Evolutionary conservation across 2,329 filamentous ascomycete species (phyloP).

Genomic region (Epichloe sibirici): DNA sequence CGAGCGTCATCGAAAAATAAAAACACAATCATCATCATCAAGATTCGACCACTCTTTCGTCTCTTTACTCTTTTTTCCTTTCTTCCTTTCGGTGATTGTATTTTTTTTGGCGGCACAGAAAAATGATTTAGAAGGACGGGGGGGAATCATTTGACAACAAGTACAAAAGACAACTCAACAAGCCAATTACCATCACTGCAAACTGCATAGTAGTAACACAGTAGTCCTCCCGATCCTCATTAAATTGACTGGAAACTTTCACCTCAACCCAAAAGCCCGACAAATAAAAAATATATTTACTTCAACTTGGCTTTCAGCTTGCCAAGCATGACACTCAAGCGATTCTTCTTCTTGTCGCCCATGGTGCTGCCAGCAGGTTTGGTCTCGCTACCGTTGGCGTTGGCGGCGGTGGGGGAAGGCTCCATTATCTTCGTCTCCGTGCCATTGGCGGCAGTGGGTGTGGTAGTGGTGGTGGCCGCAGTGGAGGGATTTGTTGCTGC

Average conservation of each 20-base stretch:
- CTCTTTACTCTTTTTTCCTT: background rate
- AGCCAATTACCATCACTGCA: conserved; percentile 18
- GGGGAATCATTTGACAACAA: conserved; percentile 28
- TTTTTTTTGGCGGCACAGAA: background rate
- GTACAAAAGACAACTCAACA: conserved; percentile 22
- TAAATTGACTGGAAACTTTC: background rate
- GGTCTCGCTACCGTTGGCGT: conserved; percentile 1
- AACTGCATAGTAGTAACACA: conserved; percentile 9
- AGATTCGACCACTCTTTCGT: background rate
- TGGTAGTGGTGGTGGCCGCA: conserved; percentile 9
- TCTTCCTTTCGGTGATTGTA: background rate
- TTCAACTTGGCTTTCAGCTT: conserved; percentile 39
- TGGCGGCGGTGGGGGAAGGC: conserved; percentile 1
- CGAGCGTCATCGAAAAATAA: too few species aligned
- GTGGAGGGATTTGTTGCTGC: conserved; percentile 3
- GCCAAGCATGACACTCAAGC: conserved; percentile 49
- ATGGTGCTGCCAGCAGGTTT: conserved; percentile 19
- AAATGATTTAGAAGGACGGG: conserved; percentile 13
- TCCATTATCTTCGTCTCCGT: conserved; percentile 12
- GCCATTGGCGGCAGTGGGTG: conserved; percentile 11
- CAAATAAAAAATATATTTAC: conserved; percentile 7
- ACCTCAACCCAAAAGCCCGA: conserved; percentile 10
- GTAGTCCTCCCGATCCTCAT: conserved; percentile 6
- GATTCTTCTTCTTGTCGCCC: conserved; percentile 56
- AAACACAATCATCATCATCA: too few species aligned